These are phyloP conservation scores for Spathaspora gorwiae DNA, from an alignment of 805 yeast genomes.

Conservation along the genomic window DNA sequence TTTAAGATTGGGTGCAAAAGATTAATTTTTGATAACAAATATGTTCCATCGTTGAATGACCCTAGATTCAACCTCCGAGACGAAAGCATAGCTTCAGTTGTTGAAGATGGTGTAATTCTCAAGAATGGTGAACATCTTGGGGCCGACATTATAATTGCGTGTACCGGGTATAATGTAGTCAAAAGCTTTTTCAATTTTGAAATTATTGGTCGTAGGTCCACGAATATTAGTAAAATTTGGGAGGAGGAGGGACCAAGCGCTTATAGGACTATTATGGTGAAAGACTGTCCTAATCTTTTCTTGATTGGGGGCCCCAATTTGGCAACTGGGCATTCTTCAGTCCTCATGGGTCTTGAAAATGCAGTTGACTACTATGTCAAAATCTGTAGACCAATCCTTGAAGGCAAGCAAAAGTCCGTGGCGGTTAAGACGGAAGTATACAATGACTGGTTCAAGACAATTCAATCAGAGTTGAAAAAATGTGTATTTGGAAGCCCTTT, in stretches of 20 bases:
- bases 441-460: conserved; percentile 27
- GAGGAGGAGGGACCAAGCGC: conserved; percentile 27
- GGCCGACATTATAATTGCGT: conserved; percentile 38
- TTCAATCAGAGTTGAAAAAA: conserved; percentile 21
- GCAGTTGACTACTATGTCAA: conserved; percentile 19
- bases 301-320: conserved; percentile 38
- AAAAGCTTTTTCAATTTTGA: conserved; percentile 14
- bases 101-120: conserved; percentile 25
- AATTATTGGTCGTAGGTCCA: conserved; percentile 24
- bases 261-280: conserved; percentile 29
- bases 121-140: conserved; percentile 22
- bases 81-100: conserved; percentile 20
- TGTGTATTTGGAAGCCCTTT: conserved; percentile 34
- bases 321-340: conserved; percentile 41
- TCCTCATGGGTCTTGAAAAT: conserved; percentile 35
- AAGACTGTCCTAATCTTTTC: conserved; percentile 32
- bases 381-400: conserved; percentile 21
- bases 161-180: conserved; percentile 35
- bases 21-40: conserved; percentile 33
- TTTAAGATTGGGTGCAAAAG: conserved; percentile 41
- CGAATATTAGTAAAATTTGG: conserved; percentile 22
- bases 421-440: conserved; percentile 28
- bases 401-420: conserved; percentile 24
- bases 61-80: conserved; percentile 23
- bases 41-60: conserved; percentile 30